Conservation (phyloP, 2,329 filamentous ascomycete genomes). For the Plectosphaerella plurivora region DNA sequence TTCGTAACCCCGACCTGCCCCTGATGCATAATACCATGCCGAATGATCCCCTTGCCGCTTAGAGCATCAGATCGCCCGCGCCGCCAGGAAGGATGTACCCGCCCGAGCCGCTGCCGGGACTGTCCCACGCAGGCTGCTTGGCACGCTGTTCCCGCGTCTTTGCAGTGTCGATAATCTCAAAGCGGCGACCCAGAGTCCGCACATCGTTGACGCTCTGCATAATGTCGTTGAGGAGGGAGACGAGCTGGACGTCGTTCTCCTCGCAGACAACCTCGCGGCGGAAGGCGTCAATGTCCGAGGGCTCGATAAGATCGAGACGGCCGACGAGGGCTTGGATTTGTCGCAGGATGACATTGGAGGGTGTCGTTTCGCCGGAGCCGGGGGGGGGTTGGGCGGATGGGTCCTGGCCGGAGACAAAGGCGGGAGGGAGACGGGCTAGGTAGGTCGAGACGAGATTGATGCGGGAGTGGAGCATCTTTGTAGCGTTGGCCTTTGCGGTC, state of each 20-base stretch:
- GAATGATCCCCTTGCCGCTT: not conserved
- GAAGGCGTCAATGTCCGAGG: slow-evolving; percentile 62
- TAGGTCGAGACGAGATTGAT: slow-evolving; percentile 72
- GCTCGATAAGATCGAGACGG: slow-evolving; percentile 76
- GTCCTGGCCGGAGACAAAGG: slow-evolving; percentile 49
- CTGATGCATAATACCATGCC: not conserved
- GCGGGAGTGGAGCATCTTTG: slow-evolving; percentile 84
- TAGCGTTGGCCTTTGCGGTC: slow-evolving; percentile 84
- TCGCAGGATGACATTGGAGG: slow-evolving; percentile 72
- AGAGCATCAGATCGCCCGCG: slow-evolving; percentile 19
- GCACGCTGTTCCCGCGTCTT: slow-evolving; percentile 15
- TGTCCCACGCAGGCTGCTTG: not conserved
- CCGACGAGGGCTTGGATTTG: slow-evolving; percentile 83
- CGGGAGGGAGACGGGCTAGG: slow-evolving; percentile 66
- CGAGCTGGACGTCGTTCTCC: slow-evolving; percentile 77
- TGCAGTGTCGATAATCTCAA: slow-evolving; percentile 49
- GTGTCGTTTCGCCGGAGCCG: slow-evolving; percentile 30
- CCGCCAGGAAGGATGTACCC: slow-evolving; percentile 13
- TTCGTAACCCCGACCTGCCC: not conserved
- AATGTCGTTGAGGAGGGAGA: slow-evolving; percentile 70
- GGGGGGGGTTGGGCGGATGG: slow-evolving; percentile 18
- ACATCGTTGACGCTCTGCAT: slow-evolving; percentile 68
- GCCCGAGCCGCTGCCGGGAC: slow-evolving; percentile 9
- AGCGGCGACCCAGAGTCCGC: slow-evolving; percentile 73
- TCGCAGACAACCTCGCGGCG: slow-evolving; percentile 69